Evolutionary conservation across 1,139 yeast genomes (phyloP).

Genomic region (Geotrichum restrictum): DNA sequence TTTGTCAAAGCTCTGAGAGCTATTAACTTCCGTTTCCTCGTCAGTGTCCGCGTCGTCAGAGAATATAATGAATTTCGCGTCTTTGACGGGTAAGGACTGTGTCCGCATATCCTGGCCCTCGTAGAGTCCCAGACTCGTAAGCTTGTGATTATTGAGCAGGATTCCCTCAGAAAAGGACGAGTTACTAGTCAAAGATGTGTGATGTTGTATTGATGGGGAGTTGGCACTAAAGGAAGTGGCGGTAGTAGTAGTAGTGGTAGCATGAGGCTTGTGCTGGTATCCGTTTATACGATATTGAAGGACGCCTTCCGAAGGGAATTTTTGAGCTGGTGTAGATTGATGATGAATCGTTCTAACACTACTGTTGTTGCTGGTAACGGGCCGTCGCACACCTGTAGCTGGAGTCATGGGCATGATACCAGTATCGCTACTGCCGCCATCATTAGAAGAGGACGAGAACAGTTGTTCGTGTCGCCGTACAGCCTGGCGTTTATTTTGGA

Average conservation of each 20-base stretch:
- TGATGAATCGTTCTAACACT: background rate
- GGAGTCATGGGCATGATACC: constrained; percentile 1
- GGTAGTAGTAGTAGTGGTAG: background rate
- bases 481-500: constrained; percentile 90
- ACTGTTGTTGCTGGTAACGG: background rate
- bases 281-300: constrained; percentile 9
- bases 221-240: background rate
- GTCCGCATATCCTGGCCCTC: constrained; percentile 1
- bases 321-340: background rate
- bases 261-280: constrained; percentile 3
- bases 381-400: background rate
- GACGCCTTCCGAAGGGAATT: constrained; percentile 7
- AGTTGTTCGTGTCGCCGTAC: constrained; percentile 47
- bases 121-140: constrained; percentile 1
- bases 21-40: constrained; percentile 7
- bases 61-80: constrained; percentile 4
- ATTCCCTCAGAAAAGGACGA: constrained; percentile 2
- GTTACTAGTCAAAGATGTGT: background rate
- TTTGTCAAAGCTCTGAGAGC: background rate
- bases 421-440: constrained; percentile 10
- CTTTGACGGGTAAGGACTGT: constrained; percentile 2
- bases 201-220: too few species aligned
- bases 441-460: constrained; percentile 10
- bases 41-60: constrained; percentile 12
- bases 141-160: constrained; percentile 5